phyloP scores from a whole-genome alignment of 2,329 filamentous ascomycete genomes.

The Fusarium nelsonii region DNA sequence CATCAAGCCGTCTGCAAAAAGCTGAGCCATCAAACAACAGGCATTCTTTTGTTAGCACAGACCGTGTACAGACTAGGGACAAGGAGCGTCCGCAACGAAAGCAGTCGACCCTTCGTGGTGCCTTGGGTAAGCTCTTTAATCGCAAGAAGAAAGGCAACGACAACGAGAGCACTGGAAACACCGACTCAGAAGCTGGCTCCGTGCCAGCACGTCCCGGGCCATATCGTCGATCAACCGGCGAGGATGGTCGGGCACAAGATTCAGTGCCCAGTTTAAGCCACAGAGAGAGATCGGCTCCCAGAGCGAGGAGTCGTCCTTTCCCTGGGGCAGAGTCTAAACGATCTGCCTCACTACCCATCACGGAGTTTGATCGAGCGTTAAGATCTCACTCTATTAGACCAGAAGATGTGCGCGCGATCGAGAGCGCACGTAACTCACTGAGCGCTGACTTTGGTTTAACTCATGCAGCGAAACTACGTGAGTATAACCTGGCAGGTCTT shows the following conservation, averaged over 20 bases:
- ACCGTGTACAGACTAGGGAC: slow-evolving; percentile 30
- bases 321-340: slow-evolving; percentile 61
- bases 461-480: slow-evolving; percentile 51
- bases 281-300: slow-evolving; percentile 42
- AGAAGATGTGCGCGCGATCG: slow-evolving; percentile 66
- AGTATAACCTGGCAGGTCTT: slow-evolving; percentile 64
- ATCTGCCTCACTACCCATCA: slow-evolving; percentile 70
- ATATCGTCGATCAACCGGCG: slow-evolving; percentile 37
- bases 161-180: slow-evolving; percentile 40
- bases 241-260: slow-evolving; percentile 31
- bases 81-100: slow-evolving; percentile 61
- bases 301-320: slow-evolving; percentile 57
- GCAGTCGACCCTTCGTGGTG: slow-evolving; percentile 68
- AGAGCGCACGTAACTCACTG: slow-evolving; percentile 66
- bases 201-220: slow-evolving; percentile 46
- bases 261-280: slow-evolving; percentile 29
- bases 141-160: slow-evolving; percentile 63
- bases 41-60: slow-evolving; percentile 62
- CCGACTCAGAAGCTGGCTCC: slow-evolving; percentile 40
- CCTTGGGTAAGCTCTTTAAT: slow-evolving; percentile 69
- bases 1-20: slow-evolving; percentile 38
- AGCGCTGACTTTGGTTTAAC: slow-evolving; percentile 58
- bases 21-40: slow-evolving; percentile 56
- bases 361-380: slow-evolving; percentile 70
- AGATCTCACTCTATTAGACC: slow-evolving; percentile 72